A percentile compares a stretch with the other conserved stretches of the same genome.
These are phyloP conservation scores for Eragrostis tef DNA, from an alignment of 202 grass and related monocot species.

Conservation along the genomic window DNA sequence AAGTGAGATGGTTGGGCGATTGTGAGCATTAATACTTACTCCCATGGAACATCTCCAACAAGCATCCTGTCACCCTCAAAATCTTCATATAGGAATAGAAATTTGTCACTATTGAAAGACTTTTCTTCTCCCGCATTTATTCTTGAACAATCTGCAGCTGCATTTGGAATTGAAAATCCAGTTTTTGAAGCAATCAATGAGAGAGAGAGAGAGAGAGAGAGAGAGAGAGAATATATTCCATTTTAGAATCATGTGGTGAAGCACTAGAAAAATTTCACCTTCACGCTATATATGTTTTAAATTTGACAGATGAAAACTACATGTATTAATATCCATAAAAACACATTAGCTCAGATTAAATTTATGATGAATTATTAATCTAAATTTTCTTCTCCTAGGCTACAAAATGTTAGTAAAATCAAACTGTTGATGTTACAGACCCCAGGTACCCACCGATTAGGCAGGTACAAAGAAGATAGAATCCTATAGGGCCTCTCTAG, in stretches of 20 bases:
- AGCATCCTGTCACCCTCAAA: conserved; percentile 86
- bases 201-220: no score
- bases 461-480: no score
- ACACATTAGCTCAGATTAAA: background rate
- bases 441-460: no score
- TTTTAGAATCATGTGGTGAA: background rate
- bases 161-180: conserved; percentile 19
- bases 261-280: background rate
- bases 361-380: background rate
- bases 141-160: conserved; percentile 47
- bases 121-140: conserved; percentile 30
- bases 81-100: conserved; percentile 88
- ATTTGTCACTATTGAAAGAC: conserved; percentile 28
- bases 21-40: conserved; percentile 67
- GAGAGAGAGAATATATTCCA: no score
- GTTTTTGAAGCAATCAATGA: no score
- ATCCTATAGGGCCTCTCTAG: no score
- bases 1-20: background rate
- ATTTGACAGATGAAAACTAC: background rate
- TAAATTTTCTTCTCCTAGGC: no score
- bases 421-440: no score
- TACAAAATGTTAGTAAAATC: no score
- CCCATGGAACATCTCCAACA: conserved; percentile 89
- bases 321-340: background rate
- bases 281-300: background rate